These are phyloP conservation scores for Glonium stellatum DNA, from an alignment of 495 filamentous ascomycete species.

Conservation along the genomic window DNA sequence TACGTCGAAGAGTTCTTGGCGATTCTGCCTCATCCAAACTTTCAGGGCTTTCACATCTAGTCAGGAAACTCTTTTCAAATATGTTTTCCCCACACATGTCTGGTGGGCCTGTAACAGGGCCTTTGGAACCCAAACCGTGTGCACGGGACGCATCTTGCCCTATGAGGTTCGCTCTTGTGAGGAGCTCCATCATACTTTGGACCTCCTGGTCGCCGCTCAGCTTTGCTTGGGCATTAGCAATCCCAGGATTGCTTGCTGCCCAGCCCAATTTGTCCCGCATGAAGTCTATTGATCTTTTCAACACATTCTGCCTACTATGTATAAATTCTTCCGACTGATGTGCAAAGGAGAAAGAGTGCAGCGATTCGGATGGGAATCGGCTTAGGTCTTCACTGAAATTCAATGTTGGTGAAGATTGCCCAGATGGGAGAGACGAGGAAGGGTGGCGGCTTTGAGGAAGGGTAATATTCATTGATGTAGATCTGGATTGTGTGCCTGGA, in stretches of 20 bases:
- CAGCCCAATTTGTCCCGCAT: constrained; percentile 92
- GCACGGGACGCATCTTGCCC: constrained; percentile 44
- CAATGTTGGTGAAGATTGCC: constrained; percentile 57
- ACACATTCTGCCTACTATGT: constrained; percentile 82
- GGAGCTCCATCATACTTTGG: constrained; percentile 83
- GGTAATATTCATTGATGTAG: constrained; percentile 53
- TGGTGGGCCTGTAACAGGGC: constrained; percentile 72
- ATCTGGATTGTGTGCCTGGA: constrained; percentile 53
- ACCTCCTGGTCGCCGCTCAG: constrained; percentile 76
- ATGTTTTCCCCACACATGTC: constrained; percentile 61
- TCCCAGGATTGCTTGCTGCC: constrained; percentile 55
- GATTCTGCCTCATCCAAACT: constrained; percentile 38
- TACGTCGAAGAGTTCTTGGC: constrained; percentile 22
- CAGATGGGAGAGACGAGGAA: constrained; percentile 48
- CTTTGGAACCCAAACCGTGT: constrained; percentile 41
- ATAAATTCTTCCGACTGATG: constrained; percentile 89
- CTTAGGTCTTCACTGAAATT: constrained; percentile 80
- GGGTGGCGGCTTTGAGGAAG: constrained; percentile 45
- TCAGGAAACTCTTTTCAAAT: constrained; percentile 67
- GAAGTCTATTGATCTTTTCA: constrained; percentile 93
- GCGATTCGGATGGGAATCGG: constrained; percentile 87
- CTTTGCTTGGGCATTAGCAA: constrained; percentile 75
- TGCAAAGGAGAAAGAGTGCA: constrained; percentile 98
- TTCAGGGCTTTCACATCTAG: constrained; percentile 46
- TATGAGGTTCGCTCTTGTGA: constrained; percentile 70